Evolutionary conservation across 345 rosid genomes (phyloP).

Genomic region (Heritiera littoralis): DNA sequence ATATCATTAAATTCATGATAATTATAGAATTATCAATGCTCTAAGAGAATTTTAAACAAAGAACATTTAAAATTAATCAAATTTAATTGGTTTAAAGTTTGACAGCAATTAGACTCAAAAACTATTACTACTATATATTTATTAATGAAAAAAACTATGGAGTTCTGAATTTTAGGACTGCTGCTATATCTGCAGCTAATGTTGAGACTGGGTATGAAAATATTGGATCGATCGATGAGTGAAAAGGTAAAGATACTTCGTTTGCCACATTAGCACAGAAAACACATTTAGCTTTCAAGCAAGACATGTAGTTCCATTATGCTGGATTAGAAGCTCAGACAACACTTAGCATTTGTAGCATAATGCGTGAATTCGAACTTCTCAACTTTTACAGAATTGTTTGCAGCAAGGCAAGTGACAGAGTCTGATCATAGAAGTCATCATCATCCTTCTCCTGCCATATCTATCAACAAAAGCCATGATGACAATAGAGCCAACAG

Average conservation of each 20-base stretch:
- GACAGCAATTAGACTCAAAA: no score
- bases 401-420: conserved; percentile 56
- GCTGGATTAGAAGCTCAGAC: conserved; percentile 19
- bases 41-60: no score
- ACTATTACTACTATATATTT: no score
- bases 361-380: conserved; percentile 24
- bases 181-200: no score
- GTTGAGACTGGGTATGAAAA: conserved; percentile 33
- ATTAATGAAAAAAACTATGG: no score
- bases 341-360: conserved; percentile 25
- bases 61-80: no score
- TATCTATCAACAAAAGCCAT: conserved; percentile 73
- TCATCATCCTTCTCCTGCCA: conserved; percentile 78
- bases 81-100: no score
- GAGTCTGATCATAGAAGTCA: conserved; percentile 71
- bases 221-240: conserved; percentile 39
- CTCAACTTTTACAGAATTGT: conserved; percentile 50
- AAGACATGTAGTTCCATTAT: conserved; percentile 68
- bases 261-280: conserved; percentile 48
- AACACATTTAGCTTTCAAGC: conserved; percentile 59
- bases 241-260: conserved; percentile 13
- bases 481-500: conserved; percentile 71
- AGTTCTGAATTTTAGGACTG: no score
- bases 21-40: no score
- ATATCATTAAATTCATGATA: no score